Percentiles rank a stretch among this genome's conserved stretches.
Evolutionary conservation across 208 protist species (phyloP).

Genomic region (Trypanosoma avium): DNA sequence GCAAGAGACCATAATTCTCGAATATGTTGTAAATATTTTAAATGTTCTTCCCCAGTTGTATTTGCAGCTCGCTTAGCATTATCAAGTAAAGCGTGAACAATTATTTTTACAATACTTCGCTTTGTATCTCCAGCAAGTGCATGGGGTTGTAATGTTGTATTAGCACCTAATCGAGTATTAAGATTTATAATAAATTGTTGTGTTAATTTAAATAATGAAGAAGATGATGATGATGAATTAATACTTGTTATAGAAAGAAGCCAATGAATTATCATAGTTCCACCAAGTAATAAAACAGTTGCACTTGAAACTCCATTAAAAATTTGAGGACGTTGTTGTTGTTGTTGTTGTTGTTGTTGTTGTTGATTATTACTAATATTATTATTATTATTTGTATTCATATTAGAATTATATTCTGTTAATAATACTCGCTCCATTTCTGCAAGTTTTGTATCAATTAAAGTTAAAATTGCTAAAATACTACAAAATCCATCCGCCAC

Average conservation of each 20-base stretch:
- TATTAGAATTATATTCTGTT: too few relatives aligned
- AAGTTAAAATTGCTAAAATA: constrained; percentile 50
- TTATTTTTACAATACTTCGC: constrained; percentile 47
- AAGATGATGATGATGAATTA: not conserved
- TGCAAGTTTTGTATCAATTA: constrained; percentile 34
- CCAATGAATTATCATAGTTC: constrained; percentile 55
- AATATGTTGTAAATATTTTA: constrained; percentile 36
- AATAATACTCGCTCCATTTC: constrained; percentile 2
- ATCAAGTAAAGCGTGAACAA: constrained; percentile 62
- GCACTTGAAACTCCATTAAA: constrained; percentile 7
- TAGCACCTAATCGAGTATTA: constrained; percentile 34
- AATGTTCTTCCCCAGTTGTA: constrained; percentile 20
- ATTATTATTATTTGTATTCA: too few relatives aligned
- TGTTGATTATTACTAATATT: too few relatives aligned
- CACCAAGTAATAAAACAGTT: constrained; percentile 58
- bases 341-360: too few relatives aligned
- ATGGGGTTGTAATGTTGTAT: constrained; percentile 25
- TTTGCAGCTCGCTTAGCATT: constrained; percentile 29
- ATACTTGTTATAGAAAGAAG: constrained; percentile 30
- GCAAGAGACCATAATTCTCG: constrained; percentile 49
- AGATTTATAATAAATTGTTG: constrained; percentile 7
- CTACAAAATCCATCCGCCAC: constrained; percentile 47
- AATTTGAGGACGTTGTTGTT: constrained; percentile 2
- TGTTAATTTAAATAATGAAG: not conserved
- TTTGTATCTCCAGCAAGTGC: constrained; percentile 31